Evolutionary conservation across 2,329 filamentous ascomycete genomes (phyloP).

Genomic region (Apiospora aurea): DNA sequence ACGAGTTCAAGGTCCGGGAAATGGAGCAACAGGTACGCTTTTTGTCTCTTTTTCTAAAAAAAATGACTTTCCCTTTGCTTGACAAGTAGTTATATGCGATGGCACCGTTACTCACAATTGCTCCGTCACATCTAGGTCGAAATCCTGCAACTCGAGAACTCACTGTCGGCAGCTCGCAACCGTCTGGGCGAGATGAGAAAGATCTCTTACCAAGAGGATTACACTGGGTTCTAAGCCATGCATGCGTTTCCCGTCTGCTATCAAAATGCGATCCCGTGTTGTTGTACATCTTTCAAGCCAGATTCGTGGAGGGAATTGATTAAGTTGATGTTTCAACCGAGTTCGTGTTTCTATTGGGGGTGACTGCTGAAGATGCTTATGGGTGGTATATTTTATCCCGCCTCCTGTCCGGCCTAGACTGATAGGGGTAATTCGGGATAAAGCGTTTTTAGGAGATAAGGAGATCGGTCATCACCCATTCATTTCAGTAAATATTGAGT

Average conservation of each 20-base stretch:
- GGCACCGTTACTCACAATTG: slow-evolving; percentile 31
- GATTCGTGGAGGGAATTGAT: background rate
- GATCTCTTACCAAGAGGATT: slow-evolving; percentile 89
- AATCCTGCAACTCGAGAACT: slow-evolving; percentile 93
- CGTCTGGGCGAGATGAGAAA: slow-evolving; percentile 97
- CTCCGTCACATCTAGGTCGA: slow-evolving; percentile 72
- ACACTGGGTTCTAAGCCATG: slow-evolving; percentile 27
- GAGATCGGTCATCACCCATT: background rate
- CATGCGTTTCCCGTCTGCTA: background rate
- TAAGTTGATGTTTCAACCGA: background rate
- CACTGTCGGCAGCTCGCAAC: slow-evolving; percentile 78
- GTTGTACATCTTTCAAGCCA: background rate
- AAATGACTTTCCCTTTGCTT: background rate
- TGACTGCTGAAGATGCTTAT: background rate
- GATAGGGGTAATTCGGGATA: background rate
- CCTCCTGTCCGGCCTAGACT: background rate
- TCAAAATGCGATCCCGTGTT: background rate
- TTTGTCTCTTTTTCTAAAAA: slow-evolving; percentile 32
- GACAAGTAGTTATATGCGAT: background rate
- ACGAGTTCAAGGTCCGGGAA: slow-evolving; percentile 98
- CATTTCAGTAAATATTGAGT: background rate
- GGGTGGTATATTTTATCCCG: background rate
- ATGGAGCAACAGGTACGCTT: slow-evolving; percentile 99
- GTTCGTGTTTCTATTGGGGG: background rate
- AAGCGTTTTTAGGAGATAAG: background rate